Conservation (phyloP, 2,329 filamentous ascomycete species). For the Neonectria sp. region DNA sequence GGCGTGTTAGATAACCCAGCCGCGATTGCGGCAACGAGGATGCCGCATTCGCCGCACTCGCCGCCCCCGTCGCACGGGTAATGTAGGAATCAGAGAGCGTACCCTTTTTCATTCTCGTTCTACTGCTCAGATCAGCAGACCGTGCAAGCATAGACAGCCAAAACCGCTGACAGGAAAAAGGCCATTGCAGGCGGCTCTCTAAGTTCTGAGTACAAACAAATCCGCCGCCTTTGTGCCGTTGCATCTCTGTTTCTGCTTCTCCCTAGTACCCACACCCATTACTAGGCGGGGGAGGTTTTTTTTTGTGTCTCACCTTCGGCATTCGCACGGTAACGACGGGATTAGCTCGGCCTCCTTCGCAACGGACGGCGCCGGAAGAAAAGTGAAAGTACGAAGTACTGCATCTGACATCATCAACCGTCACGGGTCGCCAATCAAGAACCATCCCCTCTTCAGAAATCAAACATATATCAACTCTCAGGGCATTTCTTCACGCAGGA, state of each 20-base stretch:
- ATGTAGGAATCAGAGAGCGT: slow-evolving; percentile 22
- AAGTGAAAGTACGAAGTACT: slow-evolving; percentile 3
- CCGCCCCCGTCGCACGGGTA: slow-evolving; percentile 21
- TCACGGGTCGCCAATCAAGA: slow-evolving; percentile 27
- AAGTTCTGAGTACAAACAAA: slow-evolving; percentile 18
- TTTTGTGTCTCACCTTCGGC: slow-evolving; percentile 19
- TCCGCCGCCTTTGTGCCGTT: not conserved
- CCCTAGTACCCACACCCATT: not conserved
- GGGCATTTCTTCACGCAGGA: slow-evolving; percentile 2
- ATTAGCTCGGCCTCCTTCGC: slow-evolving; percentile 50
- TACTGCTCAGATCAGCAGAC: slow-evolving; percentile 16
- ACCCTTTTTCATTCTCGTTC: not conserved
- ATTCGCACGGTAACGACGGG: slow-evolving; percentile 41
- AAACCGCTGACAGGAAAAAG: not conserved
- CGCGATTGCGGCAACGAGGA: slow-evolving; percentile 20
- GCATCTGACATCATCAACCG: slow-evolving; percentile 44
- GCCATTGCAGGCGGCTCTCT: not conserved
- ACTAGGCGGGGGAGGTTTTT: not conserved
- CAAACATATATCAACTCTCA: slow-evolving; percentile 8
- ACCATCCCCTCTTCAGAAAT: not conserved
- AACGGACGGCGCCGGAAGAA: slow-evolving; percentile 40
- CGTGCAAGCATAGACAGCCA: not conserved
- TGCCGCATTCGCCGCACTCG: slow-evolving; percentile 31
- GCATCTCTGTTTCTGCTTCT: not conserved
- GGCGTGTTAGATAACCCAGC: slow-evolving; percentile 15